phyloP scores from a whole-genome alignment of 306 rosid genomes.

The Luffa acutangula region DNA sequence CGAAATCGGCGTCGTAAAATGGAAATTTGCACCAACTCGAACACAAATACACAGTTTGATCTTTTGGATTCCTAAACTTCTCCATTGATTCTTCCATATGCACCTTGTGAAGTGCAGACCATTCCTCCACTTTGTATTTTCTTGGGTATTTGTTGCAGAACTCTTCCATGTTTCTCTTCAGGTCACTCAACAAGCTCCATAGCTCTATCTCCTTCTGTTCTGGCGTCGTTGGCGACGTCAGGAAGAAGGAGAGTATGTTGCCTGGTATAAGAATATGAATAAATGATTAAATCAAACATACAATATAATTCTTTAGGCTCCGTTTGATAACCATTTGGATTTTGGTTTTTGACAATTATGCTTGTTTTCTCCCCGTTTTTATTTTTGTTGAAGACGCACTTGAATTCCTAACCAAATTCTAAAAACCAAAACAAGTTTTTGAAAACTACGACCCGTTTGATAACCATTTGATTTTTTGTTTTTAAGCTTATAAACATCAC shows the following conservation, averaged over 20 bases:
- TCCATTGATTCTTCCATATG: not conserved
- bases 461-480: too few relatives aligned
- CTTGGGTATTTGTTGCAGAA: not conserved
- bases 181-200: not conserved
- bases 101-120: not conserved
- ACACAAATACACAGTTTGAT: not conserved
- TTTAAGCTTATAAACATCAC: too few relatives aligned
- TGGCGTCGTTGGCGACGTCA: not conserved
- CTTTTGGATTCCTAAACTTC: not conserved
- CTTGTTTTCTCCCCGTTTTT: too few relatives aligned
- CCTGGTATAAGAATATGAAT: not conserved
- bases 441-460: too few relatives aligned
- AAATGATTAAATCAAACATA: too few relatives aligned
- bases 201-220: not conserved
- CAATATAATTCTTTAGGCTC: too few relatives aligned
- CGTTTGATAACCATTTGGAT: too few relatives aligned
- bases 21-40: conserved; percentile 19
- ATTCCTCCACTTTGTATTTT: not conserved
- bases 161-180: conserved; percentile 14
- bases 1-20: conserved; percentile 20
- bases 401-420: too few relatives aligned
- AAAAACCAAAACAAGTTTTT: too few relatives aligned
- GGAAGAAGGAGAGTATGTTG: conserved; percentile 11
- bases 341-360: too few relatives aligned
- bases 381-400: too few relatives aligned